Evolutionary conservation across 106 monocot species (phyloP), one percentile per base, ranked within the genome.

Genomic region (Acorus gramineus): DNA sequence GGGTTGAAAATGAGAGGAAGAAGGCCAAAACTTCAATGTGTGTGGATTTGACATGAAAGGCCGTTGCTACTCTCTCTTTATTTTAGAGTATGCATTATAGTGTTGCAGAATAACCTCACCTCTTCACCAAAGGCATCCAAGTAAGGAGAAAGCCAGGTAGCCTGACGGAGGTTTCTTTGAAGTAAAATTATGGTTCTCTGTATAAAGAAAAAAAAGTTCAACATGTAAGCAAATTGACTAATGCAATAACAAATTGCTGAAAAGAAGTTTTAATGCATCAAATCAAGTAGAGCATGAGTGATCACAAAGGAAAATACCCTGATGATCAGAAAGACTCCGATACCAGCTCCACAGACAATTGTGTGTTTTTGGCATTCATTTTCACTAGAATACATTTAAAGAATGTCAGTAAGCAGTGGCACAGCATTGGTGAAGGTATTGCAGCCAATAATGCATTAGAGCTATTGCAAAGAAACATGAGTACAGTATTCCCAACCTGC

Each of bases 41-140:
- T 28, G 28, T 28, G 28, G 28, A 28, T 28, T 28, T 28, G 28
- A 28, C 28, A 28, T 28, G 28, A 28, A 28, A 28, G 28, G 28
- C 0, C 28, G 28, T 28, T 28, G 28, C 0, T 28, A 28, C 28
- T 28, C 28, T 28, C 28, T 28, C 28, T 28, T 28, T 28, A 28
- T 28, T 28, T 28, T 28, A 28, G 28, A 28, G 28, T 28, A 28
- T 28, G 28, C 28, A 28, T 28, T 28, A 28, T 28, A 28, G 28
- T 0, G 28, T 28, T 28, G 53, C 8, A 53, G 11, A n/a, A 54
- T 52, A 6, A 14, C 50, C 8, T 66, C 87, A 96, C 95, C 91
- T 96, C 95, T 79, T 96, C 95, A 67, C 95, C 95, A 75, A 85
- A 96, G 42, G 81, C 84, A 77, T 96, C 95, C 68, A 96, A 72